A percentile compares a stretch with the other conserved stretches of the same genome.
These are phyloP conservation scores for Pleurotus platypus DNA, from an alignment of 768 basidiomycete genomes.

Conservation along the genomic window DNA sequence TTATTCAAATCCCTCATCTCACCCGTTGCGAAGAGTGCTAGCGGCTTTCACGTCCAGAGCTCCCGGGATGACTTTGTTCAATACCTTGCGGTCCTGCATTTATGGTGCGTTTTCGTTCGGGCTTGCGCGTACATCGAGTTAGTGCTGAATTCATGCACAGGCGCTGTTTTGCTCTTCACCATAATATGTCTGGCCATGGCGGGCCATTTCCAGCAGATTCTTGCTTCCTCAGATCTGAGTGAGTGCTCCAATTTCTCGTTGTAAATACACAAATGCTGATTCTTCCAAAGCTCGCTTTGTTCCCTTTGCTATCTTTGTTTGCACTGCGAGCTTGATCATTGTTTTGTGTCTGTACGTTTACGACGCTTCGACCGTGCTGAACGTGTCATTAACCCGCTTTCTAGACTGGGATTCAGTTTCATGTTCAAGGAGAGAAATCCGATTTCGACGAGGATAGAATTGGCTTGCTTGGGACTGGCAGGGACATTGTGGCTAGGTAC, in stretches of 20 bases:
- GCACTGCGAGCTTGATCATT: constrained; percentile 64
- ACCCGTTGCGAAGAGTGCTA: not conserved
- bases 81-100: constrained; percentile 59
- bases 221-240: constrained; percentile 81
- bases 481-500: constrained; percentile 79
- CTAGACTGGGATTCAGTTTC: constrained; percentile 62
- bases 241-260: constrained; percentile 20
- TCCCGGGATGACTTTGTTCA: constrained; percentile 67
- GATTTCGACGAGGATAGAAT: constrained; percentile 73
- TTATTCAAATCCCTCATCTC: constrained; percentile 23
- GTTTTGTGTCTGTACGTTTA: constrained; percentile 59
- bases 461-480: constrained; percentile 65
- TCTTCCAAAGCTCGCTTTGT: constrained; percentile 69
- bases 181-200: constrained; percentile 78
- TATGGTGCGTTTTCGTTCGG: constrained; percentile 48
- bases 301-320: constrained; percentile 82
- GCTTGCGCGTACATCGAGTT: not conserved
- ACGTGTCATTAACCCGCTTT: not conserved
- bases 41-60: constrained; percentile 19
- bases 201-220: constrained; percentile 68
- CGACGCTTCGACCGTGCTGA: not conserved
- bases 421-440: constrained; percentile 68
- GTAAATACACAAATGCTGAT: constrained; percentile 9
- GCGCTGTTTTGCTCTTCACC: constrained; percentile 67
- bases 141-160: constrained; percentile 29